phyloP scores from a whole-genome alignment of 148 eudicot genomes.

The Rhododendron griersonianum region DNA sequence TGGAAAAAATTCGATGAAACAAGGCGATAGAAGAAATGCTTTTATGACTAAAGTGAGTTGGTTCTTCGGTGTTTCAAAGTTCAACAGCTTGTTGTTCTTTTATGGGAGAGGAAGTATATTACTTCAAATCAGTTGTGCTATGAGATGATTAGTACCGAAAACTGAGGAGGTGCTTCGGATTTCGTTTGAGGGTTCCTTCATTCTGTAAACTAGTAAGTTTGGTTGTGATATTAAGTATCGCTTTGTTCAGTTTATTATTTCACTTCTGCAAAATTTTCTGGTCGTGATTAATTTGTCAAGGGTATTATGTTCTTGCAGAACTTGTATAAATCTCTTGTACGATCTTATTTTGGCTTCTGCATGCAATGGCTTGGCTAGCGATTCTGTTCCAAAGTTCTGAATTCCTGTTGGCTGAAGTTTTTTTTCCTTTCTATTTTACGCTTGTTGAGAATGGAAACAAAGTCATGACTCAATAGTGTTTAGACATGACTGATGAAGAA shows the following conservation, averaged over 20 bases:
- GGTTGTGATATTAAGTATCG: neutral
- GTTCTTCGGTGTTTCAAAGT: slow-evolving; percentile 8
- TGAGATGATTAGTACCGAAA: slow-evolving; percentile 15
- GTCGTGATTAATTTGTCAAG: neutral
- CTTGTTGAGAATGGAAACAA: neutral
- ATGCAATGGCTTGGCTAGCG: neutral
- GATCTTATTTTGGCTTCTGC: neutral
- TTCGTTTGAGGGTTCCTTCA: neutral
- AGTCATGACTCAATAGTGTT: neutral
- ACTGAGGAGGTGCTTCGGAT: neutral
- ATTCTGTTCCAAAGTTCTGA: neutral
- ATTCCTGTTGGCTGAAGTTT: neutral
- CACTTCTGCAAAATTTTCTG: neutral
- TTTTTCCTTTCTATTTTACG: too few relatives aligned
- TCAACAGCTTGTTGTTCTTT: slow-evolving; percentile 67
- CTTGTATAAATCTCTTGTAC: neutral
- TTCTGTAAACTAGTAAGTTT: slow-evolving; percentile 22
- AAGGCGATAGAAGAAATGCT: slow-evolving; percentile 22
- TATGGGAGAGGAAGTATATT: neutral
- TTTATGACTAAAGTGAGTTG: slow-evolving; percentile 18
- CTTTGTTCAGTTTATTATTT: neutral
- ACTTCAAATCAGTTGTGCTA: neutral
- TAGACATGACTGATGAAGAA: neutral
- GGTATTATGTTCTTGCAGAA: neutral
- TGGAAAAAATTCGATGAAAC: slow-evolving; percentile 38